These are phyloP conservation scores for Ophiostoma ulmi DNA, from an alignment of 2,329 filamentous ascomycete genomes.

Conservation along the genomic window DNA sequence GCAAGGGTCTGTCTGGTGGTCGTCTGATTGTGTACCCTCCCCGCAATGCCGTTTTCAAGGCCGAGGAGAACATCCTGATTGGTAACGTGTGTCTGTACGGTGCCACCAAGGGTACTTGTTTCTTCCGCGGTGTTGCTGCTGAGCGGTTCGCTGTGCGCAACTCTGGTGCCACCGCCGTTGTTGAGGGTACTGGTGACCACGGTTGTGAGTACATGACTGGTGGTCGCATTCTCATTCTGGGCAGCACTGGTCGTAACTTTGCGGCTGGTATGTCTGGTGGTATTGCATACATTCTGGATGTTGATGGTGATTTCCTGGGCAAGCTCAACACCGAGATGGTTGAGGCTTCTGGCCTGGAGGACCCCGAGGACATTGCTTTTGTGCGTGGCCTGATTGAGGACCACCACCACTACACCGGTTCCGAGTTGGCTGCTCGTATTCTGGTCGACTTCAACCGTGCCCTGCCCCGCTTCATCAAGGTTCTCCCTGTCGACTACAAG, in stretches of 20 bases:
- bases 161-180: constrained; percentile 91
- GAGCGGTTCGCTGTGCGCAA: constrained; percentile 96
- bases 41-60: constrained; percentile 84
- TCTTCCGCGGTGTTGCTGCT: constrained; percentile 94
- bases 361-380: constrained; percentile 83
- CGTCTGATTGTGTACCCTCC: constrained; percentile 91
- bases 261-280: constrained; percentile 97
- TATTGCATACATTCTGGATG: constrained; percentile 90
- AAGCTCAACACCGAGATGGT: constrained; percentile 99
- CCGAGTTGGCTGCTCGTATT: constrained; percentile 86
- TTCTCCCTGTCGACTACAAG: constrained; percentile 94
- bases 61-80: constrained; percentile 90
- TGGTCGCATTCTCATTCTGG: constrained; percentile 80
- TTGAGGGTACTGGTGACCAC: constrained; percentile 94
- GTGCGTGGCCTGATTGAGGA: constrained; percentile 90
- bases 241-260: constrained; percentile 90
- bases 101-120: constrained; percentile 83
- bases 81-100: constrained; percentile 95
- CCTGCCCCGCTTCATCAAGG: constrained; percentile 84
- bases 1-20: constrained; percentile 90
- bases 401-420: constrained; percentile 96
- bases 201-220: constrained; percentile 99
- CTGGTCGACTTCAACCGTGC: constrained; percentile 93
- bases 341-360: constrained; percentile 76
- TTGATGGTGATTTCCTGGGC: constrained; percentile 79